Percentiles rank a stretch among this genome's conserved stretches.
Conservation (phyloP, 2,329 filamentous ascomycete genomes). For the Trichoderma atroviride region DNA sequence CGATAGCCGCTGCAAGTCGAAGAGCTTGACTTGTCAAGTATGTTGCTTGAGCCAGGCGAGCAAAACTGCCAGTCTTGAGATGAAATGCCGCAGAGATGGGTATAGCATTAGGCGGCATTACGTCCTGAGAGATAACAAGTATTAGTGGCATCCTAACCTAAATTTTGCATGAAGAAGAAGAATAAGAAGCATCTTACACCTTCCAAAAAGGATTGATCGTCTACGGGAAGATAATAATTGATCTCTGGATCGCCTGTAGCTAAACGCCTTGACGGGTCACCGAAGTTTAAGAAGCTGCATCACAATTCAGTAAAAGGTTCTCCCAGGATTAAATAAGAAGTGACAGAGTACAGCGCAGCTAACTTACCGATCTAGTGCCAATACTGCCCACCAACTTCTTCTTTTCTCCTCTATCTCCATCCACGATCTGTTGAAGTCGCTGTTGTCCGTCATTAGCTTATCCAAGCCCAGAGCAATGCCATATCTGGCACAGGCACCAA, state of each 20-base stretch:
- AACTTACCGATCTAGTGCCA: neutral
- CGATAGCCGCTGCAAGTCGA: neutral
- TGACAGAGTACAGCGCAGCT: accelerated
- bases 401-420: slow-evolving; percentile 12
- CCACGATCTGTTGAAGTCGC: neutral
- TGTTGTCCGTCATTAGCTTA: neutral
- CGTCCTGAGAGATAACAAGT: neutral
- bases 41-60: slow-evolving; percentile 3
- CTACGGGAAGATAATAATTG: slow-evolving; percentile 1
- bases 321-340: neutral
- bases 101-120: neutral
- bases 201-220: neutral
- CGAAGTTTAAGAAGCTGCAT: neutral
- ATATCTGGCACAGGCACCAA: neutral
- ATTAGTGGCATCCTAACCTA: neutral
- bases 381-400: slow-evolving; percentile 2
- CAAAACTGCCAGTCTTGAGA: neutral
- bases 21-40: slow-evolving; percentile 9
- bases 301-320: neutral
- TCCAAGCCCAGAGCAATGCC: neutral
- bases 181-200: neutral
- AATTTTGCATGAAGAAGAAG: neutral
- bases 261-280: neutral
- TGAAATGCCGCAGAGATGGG: slow-evolving; percentile 5
- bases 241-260: slow-evolving; percentile 2